Evolutionary conservation across 495 filamentous ascomycete genomes (phyloP).

Genomic region (Hamigera avellanea): DNA sequence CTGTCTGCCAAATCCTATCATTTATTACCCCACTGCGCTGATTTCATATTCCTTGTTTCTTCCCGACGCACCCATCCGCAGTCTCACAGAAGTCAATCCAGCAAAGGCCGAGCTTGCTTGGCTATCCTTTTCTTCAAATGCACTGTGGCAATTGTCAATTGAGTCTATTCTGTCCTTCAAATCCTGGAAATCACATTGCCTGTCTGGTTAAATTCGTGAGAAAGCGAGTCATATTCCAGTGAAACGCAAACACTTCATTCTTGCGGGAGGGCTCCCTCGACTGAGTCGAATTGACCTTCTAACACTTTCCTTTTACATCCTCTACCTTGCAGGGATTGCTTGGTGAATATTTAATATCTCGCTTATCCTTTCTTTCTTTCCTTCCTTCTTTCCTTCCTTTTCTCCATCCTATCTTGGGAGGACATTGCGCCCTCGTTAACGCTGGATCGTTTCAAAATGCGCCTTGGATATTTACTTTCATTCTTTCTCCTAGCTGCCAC

Average conservation of each 20-base stretch:
- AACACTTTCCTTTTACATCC: background rate
- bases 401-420: too few relatives aligned
- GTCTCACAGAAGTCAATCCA: background rate
- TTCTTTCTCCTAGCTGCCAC: conserved; percentile 3
- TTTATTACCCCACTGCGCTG: too few relatives aligned
- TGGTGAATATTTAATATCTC: too few relatives aligned
- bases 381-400: background rate
- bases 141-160: background rate
- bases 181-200: too few relatives aligned
- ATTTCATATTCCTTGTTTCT: too few relatives aligned
- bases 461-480: conserved; percentile 2
- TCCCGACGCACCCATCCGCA: too few relatives aligned
- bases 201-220: background rate
- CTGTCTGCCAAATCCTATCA: too few relatives aligned
- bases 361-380: background rate
- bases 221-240: too few relatives aligned
- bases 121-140: conserved; percentile 3
- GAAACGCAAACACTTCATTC: background rate
- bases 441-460: conserved; percentile 1
- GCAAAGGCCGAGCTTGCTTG: conserved; percentile 3
- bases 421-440: too few relatives aligned
- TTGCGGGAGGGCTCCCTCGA: background rate
- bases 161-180: background rate
- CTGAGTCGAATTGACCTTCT: background rate
- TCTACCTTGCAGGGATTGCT: background rate